Conservation (phyloP, 2,329 filamentous ascomycete species). For the Colletotrichum sp. region DNA sequence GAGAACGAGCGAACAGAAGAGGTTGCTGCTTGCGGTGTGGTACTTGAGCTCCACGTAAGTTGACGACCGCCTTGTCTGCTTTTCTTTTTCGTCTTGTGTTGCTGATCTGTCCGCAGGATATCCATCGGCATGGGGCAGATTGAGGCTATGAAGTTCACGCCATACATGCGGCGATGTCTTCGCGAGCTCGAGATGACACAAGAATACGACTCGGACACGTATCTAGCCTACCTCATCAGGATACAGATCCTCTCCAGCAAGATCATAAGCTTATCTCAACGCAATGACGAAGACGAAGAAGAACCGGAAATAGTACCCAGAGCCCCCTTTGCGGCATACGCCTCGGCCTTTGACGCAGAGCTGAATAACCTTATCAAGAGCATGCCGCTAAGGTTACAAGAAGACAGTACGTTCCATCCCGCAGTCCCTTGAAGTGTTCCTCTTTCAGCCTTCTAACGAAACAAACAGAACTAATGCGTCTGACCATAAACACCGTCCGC, state of each 20-base stretch:
- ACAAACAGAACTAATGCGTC: neutral
- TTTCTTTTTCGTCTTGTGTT: rapidly evolving
- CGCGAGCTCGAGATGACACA: conserved; percentile 43
- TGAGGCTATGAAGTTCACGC: conserved; percentile 53
- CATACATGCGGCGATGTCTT: conserved; percentile 57
- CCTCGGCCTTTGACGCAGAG: conserved; percentile 50
- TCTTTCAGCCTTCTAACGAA: neutral
- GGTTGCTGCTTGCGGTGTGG: conserved; percentile 58
- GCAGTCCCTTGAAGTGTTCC: rapidly evolving
- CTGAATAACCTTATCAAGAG: conserved; percentile 43
- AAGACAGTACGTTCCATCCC: conserved; percentile 38
- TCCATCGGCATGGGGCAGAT: conserved; percentile 46
- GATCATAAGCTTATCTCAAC: conserved; percentile 44
- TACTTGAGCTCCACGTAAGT: conserved; percentile 57
- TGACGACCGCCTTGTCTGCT: neutral
- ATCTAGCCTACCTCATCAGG: conserved; percentile 50
- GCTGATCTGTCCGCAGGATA: conserved; percentile 35
- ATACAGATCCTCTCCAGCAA: conserved; percentile 55
- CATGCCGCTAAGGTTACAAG: conserved; percentile 36
- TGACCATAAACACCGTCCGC: conserved; percentile 42
- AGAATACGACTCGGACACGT: conserved; percentile 52
- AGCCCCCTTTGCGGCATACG: conserved; percentile 47
- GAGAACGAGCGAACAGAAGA: conserved; percentile 55
- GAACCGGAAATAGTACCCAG: conserved; percentile 31
- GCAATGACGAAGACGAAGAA: conserved; percentile 38